These are phyloP conservation scores for Ceratocystis harringtonii DNA, from an alignment of 2,329 filamentous ascomycete genomes.

Conservation along the genomic window DNA sequence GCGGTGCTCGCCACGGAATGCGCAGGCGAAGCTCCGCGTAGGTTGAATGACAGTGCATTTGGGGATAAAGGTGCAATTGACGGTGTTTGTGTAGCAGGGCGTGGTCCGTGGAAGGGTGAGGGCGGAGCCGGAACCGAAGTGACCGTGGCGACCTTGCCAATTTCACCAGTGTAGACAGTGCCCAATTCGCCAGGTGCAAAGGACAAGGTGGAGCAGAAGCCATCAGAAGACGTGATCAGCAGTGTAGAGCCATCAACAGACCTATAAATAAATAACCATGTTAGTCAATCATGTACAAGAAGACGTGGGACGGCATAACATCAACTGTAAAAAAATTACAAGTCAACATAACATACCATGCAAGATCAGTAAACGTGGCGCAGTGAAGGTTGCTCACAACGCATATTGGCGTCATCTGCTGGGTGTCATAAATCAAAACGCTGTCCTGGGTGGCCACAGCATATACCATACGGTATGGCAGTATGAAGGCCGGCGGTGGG, in stretches of 20 bases:
- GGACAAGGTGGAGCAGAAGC: constrained; percentile 84
- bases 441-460: constrained; percentile 95
- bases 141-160: constrained; percentile 52
- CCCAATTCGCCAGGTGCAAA: constrained; percentile 77
- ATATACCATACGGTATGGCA: constrained; percentile 90
- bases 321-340: neutral
- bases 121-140: constrained; percentile 50
- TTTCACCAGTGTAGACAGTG: constrained; percentile 62
- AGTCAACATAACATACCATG: constrained; percentile 56
- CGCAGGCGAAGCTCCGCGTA: constrained; percentile 9
- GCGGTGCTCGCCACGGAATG: constrained; percentile 55
- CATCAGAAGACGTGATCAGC: constrained; percentile 93
- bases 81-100: constrained; percentile 50
- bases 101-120: constrained; percentile 42
- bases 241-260: constrained; percentile 42
- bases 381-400: constrained; percentile 95
- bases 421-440: constrained; percentile 88
- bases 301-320: neutral
- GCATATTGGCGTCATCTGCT: constrained; percentile 85
- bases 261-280: constrained; percentile 22
- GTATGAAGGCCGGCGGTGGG: constrained; percentile 57
- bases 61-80: constrained; percentile 57
- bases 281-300: neutral
- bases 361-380: constrained; percentile 89
- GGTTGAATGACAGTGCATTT: constrained; percentile 22